These are phyloP conservation scores for Posidonia australis DNA, from an alignment of 106 monocot genomes.

Conservation along the genomic window DNA sequence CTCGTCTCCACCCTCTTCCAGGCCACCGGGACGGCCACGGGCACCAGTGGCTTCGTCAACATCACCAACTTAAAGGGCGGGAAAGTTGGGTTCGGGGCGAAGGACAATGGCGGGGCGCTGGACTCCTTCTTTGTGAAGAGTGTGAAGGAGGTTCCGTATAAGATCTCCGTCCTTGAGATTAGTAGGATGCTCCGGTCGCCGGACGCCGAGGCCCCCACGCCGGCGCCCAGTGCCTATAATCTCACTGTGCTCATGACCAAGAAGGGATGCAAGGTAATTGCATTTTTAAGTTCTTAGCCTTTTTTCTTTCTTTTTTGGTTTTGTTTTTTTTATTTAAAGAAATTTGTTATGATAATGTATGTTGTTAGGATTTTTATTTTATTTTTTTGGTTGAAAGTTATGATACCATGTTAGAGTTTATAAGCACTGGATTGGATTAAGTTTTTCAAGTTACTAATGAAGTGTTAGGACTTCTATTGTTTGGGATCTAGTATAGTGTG, in stretches of 20 bases:
- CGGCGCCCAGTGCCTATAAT: conserved; percentile 16
- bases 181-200: conserved; percentile 13
- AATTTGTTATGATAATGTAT: too few species aligned
- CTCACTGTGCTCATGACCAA: conserved; percentile 22
- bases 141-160: conserved; percentile 13
- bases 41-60: conserved; percentile 33
- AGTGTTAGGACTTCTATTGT: too few species aligned
- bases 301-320: not conserved
- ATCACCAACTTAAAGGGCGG: conserved; percentile 13
- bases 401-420: too few species aligned
- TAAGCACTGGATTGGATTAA: too few species aligned
- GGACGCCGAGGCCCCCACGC: conserved; percentile 26
- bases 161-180: conserved; percentile 29
- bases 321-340: too few species aligned
- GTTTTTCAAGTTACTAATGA: too few species aligned
- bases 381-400: too few species aligned
- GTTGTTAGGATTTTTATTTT: too few species aligned
- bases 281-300: too few species aligned
- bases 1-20: conserved; percentile 33
- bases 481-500: too few species aligned
- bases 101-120: conserved; percentile 10
- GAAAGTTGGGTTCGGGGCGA: conserved; percentile 24
- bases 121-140: conserved; percentile 25
- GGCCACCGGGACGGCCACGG: conserved; percentile 24
- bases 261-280: conserved; percentile 22